Evolutionary conservation across 495 filamentous ascomycete species (phyloP).

Genomic region (Xylaria longipes): DNA sequence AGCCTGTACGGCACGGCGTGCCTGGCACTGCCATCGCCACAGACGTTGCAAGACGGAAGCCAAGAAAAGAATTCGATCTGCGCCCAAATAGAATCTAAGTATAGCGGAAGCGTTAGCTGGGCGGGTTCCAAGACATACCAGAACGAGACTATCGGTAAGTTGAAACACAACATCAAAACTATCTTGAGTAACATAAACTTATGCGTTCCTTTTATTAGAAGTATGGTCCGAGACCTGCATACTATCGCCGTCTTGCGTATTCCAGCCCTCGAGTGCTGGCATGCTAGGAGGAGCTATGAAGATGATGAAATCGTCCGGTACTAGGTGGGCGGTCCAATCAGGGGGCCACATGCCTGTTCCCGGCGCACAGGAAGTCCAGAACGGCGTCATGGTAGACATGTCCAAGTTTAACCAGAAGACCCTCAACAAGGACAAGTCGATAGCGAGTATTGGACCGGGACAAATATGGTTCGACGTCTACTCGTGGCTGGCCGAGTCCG

Average conservation of each 20-base stretch:
- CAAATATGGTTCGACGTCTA: constrained; percentile 43
- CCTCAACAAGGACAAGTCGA: constrained; percentile 13
- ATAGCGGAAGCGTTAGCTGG: no score
- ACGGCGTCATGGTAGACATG: constrained; percentile 49
- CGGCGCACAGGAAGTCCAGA: constrained; percentile 7
- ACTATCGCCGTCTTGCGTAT: not conserved
- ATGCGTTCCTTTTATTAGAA: no score
- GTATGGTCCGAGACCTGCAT: constrained; percentile 4
- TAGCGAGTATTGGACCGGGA: constrained; percentile 36
- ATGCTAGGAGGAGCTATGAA: not conserved
- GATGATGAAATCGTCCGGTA: not conserved
- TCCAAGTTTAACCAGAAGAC: constrained; percentile 17
- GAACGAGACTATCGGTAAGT: no score
- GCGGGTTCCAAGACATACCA: no score
- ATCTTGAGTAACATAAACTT: no score
- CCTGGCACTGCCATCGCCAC: no score
- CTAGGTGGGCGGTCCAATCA: not conserved
- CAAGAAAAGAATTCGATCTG: no score
- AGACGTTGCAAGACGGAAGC: no score
- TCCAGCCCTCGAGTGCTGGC: not conserved
- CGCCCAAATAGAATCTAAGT: no score
- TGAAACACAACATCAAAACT: no score
- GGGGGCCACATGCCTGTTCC: not conserved
- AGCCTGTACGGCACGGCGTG: no score
- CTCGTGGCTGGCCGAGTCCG: constrained; percentile 32